Evolutionary conservation across 352 stramenopile species (phyloP).

Genomic region (Phytophthora agathidicida): DNA sequence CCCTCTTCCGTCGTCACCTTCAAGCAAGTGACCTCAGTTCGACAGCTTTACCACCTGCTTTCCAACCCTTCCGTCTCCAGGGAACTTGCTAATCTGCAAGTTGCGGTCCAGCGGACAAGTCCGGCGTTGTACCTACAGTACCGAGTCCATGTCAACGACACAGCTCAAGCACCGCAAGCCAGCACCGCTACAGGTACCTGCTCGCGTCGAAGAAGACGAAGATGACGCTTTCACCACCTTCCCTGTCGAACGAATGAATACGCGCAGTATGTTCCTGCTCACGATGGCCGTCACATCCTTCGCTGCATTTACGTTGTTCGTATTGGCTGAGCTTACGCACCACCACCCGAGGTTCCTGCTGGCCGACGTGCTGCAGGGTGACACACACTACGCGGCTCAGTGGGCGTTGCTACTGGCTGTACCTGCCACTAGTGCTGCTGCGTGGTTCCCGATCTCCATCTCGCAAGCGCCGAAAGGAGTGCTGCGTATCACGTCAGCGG

Average conservation of each 20-base stretch:
- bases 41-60: neutral
- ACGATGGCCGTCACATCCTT: slow-evolving; percentile 61
- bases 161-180: slow-evolving; percentile 24
- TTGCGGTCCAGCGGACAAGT: slow-evolving; percentile 3
- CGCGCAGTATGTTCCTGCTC: slow-evolving; percentile 62
- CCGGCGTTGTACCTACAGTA: neutral
- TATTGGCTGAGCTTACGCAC: slow-evolving; percentile 56
- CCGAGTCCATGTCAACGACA: slow-evolving; percentile 6
- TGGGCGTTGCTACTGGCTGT: slow-evolving; percentile 54
- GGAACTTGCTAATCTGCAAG: slow-evolving; percentile 4
- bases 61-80: neutral
- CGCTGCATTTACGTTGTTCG: slow-evolving; percentile 50
- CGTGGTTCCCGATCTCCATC: slow-evolving; percentile 65
- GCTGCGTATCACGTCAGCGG: slow-evolving; percentile 41
- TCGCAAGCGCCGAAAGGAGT: slow-evolving; percentile 27
- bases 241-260: slow-evolving; percentile 45
- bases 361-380: slow-evolving; percentile 34
- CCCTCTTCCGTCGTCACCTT: too few species aligned
- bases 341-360: slow-evolving; percentile 47
- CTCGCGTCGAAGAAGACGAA: slow-evolving; percentile 26
- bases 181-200: slow-evolving; percentile 9
- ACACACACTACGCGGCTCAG: slow-evolving; percentile 45
- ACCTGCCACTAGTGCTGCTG: slow-evolving; percentile 61
- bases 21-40: neutral
- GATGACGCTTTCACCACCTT: slow-evolving; percentile 29